These are phyloP conservation scores for Heracleum sosnowskyi DNA, from an alignment of 129 eudicot species.

Conservation along the genomic window DNA sequence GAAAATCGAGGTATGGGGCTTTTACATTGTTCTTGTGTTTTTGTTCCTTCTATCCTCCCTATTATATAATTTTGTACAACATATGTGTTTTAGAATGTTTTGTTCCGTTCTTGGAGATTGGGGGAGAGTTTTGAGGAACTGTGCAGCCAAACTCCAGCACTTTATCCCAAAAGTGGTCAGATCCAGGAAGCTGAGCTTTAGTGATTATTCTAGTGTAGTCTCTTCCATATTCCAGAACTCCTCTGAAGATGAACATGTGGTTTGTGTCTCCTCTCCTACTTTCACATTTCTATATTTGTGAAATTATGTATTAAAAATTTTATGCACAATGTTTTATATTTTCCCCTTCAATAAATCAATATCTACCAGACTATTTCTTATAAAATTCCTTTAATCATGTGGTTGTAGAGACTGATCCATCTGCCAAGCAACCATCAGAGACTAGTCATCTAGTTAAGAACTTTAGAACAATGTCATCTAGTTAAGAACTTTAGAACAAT, in stretches of 20 bases:
- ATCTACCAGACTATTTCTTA: neutral
- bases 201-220: constrained; percentile 54
- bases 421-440: constrained; percentile 1
- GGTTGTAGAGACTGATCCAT: constrained; percentile 11
- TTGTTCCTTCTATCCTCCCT: constrained; percentile 2
- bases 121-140: constrained; percentile 43
- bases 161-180: constrained; percentile 23
- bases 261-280: constrained; percentile 4
- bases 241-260: constrained; percentile 27
- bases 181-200: constrained; percentile 21
- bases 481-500: constrained; percentile 11
- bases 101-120: constrained; percentile 42
- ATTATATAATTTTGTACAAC: neutral
- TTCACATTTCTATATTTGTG: neutral
- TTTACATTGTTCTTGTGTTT: neutral
- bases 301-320: neutral
- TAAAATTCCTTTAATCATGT: constrained; percentile 16
- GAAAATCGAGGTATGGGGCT: constrained; percentile 36
- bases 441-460: no score
- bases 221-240: constrained; percentile 34
- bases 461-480: no score
- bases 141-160: constrained; percentile 28
- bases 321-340: no score
- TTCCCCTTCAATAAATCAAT: no score
- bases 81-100: constrained; percentile 30